Evolutionary conservation across 148 eudicot species (phyloP).

Genomic region (Fagopyrum homotropicum): DNA sequence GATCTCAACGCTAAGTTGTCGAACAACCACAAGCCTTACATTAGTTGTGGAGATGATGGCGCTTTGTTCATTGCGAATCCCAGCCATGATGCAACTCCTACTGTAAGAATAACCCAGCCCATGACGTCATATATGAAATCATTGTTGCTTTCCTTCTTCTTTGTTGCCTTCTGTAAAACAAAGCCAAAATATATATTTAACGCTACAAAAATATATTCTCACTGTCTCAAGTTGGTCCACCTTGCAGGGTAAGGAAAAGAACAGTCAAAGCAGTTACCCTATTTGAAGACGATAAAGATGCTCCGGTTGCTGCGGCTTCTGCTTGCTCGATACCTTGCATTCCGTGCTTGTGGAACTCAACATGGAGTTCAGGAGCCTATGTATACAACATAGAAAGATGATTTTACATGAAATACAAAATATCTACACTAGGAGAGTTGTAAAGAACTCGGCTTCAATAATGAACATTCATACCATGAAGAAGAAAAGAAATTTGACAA

Average conservation of each 20-base stretch:
- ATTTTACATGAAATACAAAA: background rate
- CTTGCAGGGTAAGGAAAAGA: background rate
- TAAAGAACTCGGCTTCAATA: background rate
- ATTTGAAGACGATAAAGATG: conserved; percentile 21
- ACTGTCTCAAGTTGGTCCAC: background rate
- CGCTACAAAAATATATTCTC: background rate
- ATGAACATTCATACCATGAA: background rate
- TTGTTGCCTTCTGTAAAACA: conserved; percentile 23
- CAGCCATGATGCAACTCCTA: conserved; percentile 69
- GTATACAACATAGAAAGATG: background rate
- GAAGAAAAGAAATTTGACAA: background rate
- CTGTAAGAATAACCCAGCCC: conserved; percentile 62
- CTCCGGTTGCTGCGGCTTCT: conserved; percentile 17
- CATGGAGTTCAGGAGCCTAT: conserved; percentile 37
- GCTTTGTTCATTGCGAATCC: conserved; percentile 65
- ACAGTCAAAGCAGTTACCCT: conserved; percentile 19
- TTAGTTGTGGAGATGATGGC: conserved; percentile 56
- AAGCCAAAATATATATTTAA: background rate
- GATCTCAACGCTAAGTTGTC: background rate
- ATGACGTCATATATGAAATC: conserved; percentile 33
- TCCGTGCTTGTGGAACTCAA: conserved; percentile 27
- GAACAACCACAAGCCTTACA: background rate
- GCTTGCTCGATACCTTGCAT: conserved; percentile 15
- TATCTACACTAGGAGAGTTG: background rate
- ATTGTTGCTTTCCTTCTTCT: conserved; percentile 25